Base-by-base conservation (phyloP, 345 rosid species). In the Ailanthus altissimus region DNA sequence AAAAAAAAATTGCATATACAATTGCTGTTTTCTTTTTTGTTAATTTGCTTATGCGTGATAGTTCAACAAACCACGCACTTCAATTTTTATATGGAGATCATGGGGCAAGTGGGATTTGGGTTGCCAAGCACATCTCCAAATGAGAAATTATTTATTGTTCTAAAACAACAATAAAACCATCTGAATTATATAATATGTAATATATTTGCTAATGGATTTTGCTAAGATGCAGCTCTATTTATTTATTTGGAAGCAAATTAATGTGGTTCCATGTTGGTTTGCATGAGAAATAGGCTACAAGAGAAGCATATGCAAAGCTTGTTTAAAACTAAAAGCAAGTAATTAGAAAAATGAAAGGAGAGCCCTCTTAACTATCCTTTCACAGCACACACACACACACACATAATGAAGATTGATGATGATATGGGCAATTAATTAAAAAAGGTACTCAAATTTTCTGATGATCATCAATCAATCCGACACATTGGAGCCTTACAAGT, bases 281-380 rank as follows among this genome's bases (percentile, higher is more conserved):
- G 83, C 51, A 67, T 79, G 75, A 56, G 56, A 32, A 77, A 63
- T 80, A 83, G 75, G 75, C 81, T 75, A 71, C 75, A 80, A 64
- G 6, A 23, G 60, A 36, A 53, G 18, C 59, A 28, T 8, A 51
- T 20, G 3, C 5, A 10, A 1, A 32, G 70, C 0, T 36, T 18
- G 57, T 63, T 72, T 40, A 25, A 3, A 78, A 78, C 8, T 53
- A 36, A 26, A 61, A 15, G 43, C 66, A 61, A 36, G 40, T 71
- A 5, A 72, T 42, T 23, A 69, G 43, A 36, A 62, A 57, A 49
- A 73, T 64, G 43, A 18, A 71, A 72, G 14, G 59, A 54, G 26
- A 40, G 38, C 32, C 32, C 38, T 28, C 51, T n/a, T 61, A 28
- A 70, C 70, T 1, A 45, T 40, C 8, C 46, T 59, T 63, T 42